Percentiles rank a stretch among this genome's conserved stretches.
These are phyloP conservation scores for Psilocybe sp. DNA, from an alignment of 768 basidiomycete species.

Conservation along the genomic window DNA sequence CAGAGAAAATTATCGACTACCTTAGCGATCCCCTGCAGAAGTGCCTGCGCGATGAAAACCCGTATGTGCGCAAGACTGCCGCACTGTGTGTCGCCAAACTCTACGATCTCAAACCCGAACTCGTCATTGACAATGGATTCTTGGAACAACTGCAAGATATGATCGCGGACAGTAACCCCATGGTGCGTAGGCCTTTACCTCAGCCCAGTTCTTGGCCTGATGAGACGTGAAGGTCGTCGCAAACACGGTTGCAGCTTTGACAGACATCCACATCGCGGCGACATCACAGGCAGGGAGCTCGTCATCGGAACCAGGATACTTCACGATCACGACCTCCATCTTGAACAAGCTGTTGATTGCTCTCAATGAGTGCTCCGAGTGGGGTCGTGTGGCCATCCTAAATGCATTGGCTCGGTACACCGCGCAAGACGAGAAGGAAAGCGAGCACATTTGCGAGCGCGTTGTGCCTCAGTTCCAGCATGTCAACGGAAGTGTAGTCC, in stretches of 20 bases:
- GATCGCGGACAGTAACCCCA: conserved; percentile 94
- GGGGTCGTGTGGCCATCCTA: conserved; percentile 94
- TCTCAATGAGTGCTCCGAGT: conserved; percentile 97
- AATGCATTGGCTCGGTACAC: conserved; percentile 83
- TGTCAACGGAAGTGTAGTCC: conserved; percentile 90
- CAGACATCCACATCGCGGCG: conserved; percentile 84
- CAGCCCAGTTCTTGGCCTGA: not conserved
- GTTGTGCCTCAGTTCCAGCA: conserved; percentile 99
- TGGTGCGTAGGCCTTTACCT: conserved; percentile 51
- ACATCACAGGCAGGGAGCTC: conserved; percentile 53
- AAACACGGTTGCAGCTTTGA: conserved; percentile 90
- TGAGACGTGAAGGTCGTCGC: conserved; percentile 78
- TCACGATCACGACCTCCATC: conserved; percentile 78
- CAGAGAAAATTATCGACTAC: conserved; percentile 99
- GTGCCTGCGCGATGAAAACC: conserved; percentile 91
- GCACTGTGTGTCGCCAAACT: conserved; percentile 96
- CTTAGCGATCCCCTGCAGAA: conserved; percentile 93
- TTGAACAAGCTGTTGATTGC: conserved; percentile 91
- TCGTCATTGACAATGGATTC: conserved; percentile 95
- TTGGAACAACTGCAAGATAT: conserved; percentile 86
- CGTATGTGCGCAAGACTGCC: conserved; percentile 97
- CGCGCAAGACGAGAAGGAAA: conserved; percentile 87
- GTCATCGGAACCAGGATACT: conserved; percentile 62
- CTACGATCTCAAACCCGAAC: conserved; percentile 94
- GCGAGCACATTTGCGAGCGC: conserved; percentile 97